A percentile compares a stretch with the other conserved stretches of the same genome.
Conservation (phyloP, 2,329 filamentous ascomycete species). For the Ceratocystis variospora region DNA sequence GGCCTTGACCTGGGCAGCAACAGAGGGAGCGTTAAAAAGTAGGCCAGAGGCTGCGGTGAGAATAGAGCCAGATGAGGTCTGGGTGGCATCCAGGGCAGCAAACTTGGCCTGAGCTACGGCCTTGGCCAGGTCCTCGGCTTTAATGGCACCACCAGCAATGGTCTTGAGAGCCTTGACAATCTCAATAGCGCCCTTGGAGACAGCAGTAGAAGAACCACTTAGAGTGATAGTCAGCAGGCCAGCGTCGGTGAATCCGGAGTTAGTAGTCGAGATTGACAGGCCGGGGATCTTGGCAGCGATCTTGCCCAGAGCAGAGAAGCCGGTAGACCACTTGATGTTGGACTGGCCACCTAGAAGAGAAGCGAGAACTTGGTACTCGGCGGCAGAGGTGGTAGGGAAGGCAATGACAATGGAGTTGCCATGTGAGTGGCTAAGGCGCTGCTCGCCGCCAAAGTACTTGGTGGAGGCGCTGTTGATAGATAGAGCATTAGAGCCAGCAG, state of each 20-base stretch:
- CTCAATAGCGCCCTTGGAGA: slow-evolving; percentile 60
- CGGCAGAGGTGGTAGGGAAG: slow-evolving; percentile 75
- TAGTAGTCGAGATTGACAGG: slow-evolving; percentile 57
- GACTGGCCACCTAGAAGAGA: slow-evolving; percentile 82
- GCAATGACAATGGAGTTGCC: slow-evolving; percentile 79
- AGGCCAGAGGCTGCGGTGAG: slow-evolving; percentile 75
- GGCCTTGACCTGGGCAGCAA: slow-evolving; percentile 63
- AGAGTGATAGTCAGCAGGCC: slow-evolving; percentile 78
- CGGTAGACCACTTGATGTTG: slow-evolving; percentile 87
- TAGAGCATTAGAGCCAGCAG: slow-evolving; percentile 30
- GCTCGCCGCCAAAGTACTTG: slow-evolving; percentile 92
- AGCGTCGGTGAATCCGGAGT: slow-evolving; percentile 82
- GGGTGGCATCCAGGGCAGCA: slow-evolving; percentile 67
- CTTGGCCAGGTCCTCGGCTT: slow-evolving; percentile 79
- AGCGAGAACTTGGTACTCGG: slow-evolving; percentile 75
- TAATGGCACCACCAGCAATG: slow-evolving; percentile 60
- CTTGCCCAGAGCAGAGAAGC: slow-evolving; percentile 83
- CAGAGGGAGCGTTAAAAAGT: slow-evolving; percentile 68
- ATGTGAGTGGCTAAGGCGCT: slow-evolving; percentile 62
- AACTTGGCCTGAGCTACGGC: slow-evolving; percentile 90
- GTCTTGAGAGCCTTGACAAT: slow-evolving; percentile 71
- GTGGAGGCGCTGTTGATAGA: slow-evolving; percentile 46
- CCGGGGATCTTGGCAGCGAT: slow-evolving; percentile 52
- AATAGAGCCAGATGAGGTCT: slow-evolving; percentile 63
- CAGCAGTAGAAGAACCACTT: slow-evolving; percentile 56